Percentiles rank a stretch among this genome's conserved stretches.
phyloP scores from a whole-genome alignment of 345 rosid genomes.

The Camelina laxa region DNA sequence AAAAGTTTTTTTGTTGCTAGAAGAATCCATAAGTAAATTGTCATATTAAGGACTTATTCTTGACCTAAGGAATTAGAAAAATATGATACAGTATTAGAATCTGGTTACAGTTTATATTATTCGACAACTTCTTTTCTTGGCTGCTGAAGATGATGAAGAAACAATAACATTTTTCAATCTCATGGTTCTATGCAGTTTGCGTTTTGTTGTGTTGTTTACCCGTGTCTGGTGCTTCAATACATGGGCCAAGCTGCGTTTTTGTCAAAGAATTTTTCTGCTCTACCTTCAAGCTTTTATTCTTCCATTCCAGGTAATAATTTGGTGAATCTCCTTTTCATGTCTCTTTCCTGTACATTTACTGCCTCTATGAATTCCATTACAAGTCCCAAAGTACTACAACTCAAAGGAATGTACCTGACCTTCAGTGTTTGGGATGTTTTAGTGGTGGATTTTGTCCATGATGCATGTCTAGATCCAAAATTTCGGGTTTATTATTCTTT shows the following conservation, averaged over 20 bases:
- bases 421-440: slow-evolving; percentile 8
- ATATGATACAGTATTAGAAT: slow-evolving; percentile 5
- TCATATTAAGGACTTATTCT: slow-evolving; percentile 21
- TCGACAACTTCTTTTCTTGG: not conserved
- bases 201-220: slow-evolving; percentile 73
- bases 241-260: slow-evolving; percentile 98
- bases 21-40: not conserved
- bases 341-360: slow-evolving; percentile 5
- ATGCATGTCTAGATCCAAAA: slow-evolving; percentile 7
- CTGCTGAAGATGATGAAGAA: slow-evolving; percentile 12
- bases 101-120: slow-evolving; percentile 7
- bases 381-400: slow-evolving; percentile 5
- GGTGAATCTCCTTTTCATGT: slow-evolving; percentile 25
- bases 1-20: not conserved
- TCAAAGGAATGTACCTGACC: slow-evolving; percentile 14
- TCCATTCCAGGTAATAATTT: slow-evolving; percentile 81
- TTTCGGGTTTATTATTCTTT: not conserved
- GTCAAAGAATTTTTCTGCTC: slow-evolving; percentile 71
- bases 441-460: slow-evolving; percentile 3
- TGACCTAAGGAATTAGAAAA: slow-evolving; percentile 13
- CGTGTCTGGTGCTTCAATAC: slow-evolving; percentile 96
- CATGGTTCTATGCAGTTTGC: slow-evolving; percentile 65
- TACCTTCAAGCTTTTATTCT: slow-evolving; percentile 70
- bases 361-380: not conserved
- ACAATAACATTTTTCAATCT: slow-evolving; percentile 23